phyloP scores from a whole-genome alignment of 371 early-diverging fungal species.

The Lichtheimia hyalospora region DNA sequence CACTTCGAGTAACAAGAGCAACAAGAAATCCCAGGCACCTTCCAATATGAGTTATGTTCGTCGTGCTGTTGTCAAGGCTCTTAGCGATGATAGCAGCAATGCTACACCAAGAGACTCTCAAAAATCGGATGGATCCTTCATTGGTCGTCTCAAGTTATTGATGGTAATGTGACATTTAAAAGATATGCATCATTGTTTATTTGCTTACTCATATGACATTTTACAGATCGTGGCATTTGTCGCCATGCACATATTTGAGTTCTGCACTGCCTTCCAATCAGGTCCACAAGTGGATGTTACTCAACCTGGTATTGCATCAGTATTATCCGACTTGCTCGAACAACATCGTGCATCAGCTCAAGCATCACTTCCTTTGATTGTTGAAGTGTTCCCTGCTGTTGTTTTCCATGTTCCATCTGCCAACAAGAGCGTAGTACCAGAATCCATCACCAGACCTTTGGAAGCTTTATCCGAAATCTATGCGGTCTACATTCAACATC shows the following conservation, averaged over 20 bases:
- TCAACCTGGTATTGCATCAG: conserved; percentile 36
- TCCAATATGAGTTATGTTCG: conserved; percentile 42
- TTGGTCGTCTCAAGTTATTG: conserved; percentile 56
- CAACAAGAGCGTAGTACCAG: conserved; percentile 21
- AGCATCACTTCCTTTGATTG: conserved; percentile 49
- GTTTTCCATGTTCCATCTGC: conserved; percentile 47
- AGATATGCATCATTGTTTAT: neutral
- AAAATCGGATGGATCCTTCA: conserved; percentile 50
- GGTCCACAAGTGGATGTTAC: conserved; percentile 48
- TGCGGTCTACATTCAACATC: conserved; percentile 56
- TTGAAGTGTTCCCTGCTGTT: conserved; percentile 65
- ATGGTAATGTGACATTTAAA: conserved; percentile 15
- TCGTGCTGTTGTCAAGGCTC: conserved; percentile 48
- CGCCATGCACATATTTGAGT: conserved; percentile 73
- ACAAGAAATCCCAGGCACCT: conserved; percentile 22
- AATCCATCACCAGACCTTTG: conserved; percentile 37
- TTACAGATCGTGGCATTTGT: conserved; percentile 58
- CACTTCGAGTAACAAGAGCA: conserved; percentile 11
- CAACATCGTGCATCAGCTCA: conserved; percentile 42
- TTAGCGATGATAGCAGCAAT: conserved; percentile 28
- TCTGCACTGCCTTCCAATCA: conserved; percentile 61
- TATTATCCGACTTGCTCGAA: conserved; percentile 42
- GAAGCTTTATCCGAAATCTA: conserved; percentile 46
- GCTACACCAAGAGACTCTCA: conserved; percentile 1
- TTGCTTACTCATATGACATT: neutral